Evolutionary conservation across 352 stramenopile species (phyloP).

Genomic region (Globisporangium abappressorium): DNA sequence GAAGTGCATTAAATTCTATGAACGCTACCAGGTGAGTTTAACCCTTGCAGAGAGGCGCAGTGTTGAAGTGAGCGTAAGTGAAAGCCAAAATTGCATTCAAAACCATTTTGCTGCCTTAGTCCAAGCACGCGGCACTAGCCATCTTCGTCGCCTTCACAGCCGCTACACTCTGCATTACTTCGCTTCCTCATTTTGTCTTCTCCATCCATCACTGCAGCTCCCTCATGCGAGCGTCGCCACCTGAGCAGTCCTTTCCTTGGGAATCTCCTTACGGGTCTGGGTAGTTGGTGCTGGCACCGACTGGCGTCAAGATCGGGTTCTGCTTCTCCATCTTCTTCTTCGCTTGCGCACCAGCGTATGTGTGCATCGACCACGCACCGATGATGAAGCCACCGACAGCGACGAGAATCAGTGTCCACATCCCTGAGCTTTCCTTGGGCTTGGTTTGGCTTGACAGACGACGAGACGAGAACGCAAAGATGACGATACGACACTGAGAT

Average conservation of each 20-base stretch:
- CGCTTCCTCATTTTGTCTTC: not conserved
- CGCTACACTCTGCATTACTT: not conserved
- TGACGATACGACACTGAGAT: not conserved
- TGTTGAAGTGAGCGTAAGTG: not conserved
- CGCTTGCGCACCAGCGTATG: not conserved
- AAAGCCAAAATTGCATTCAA: not conserved
- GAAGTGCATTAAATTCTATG: not conserved
- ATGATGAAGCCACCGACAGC: slow-evolving; percentile 13
- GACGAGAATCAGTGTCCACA: slow-evolving; percentile 10
- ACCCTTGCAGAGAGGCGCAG: too few relatives aligned
- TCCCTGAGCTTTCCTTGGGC: slow-evolving; percentile 3
- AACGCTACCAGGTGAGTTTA: not conserved
- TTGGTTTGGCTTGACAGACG: slow-evolving; percentile 1
- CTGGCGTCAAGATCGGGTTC: slow-evolving; percentile 8
- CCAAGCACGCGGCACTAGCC: not conserved
- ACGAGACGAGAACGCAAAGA: not conserved
- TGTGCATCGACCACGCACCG: slow-evolving; percentile 12
- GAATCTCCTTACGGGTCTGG: not conserved
- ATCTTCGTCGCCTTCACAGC: not conserved
- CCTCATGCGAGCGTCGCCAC: not conserved
- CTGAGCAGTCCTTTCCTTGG: not conserved
- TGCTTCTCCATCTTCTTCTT: slow-evolving; percentile 13
- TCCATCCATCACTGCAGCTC: not conserved
- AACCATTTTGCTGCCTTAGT: not conserved
- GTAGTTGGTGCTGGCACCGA: not conserved